Percentiles rank a stretch among this genome's conserved stretches.
Evolutionary conservation across 345 rosid species (phyloP).

Genomic region (Arabis hirsuta): DNA sequence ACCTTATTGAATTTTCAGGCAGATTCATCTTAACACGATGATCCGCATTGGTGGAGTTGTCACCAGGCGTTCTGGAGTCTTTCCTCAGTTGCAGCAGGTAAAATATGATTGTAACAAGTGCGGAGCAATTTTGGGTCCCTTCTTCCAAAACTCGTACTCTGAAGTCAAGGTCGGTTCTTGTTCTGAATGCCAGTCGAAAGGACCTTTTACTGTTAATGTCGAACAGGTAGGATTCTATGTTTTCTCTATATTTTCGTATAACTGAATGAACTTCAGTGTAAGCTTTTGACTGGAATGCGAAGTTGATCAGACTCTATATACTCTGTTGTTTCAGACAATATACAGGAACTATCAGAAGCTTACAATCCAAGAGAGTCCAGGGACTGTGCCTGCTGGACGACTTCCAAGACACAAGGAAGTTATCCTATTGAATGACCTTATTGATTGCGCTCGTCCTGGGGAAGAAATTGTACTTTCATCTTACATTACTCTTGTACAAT

Average conservation of each 20-base stretch:
- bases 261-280: not conserved
- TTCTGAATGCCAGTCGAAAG: conserved; percentile 97
- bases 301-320: not conserved
- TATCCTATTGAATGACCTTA: conserved; percentile 87
- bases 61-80: conserved; percentile 96
- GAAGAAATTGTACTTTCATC: conserved; percentile 76
- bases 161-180: conserved; percentile 99
- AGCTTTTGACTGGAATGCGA: not conserved
- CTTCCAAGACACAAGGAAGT: conserved; percentile 99
- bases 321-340: conserved; percentile 67
- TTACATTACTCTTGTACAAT: not conserved
- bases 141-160: conserved; percentile 95
- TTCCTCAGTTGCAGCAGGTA: conserved; percentile 97
- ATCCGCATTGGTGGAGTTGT: conserved; percentile 99
- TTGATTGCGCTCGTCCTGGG: conserved; percentile 97
- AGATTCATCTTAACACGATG: conserved; percentile 95
- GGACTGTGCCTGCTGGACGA: conserved; percentile 98
- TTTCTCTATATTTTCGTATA: conserved; percentile 17
- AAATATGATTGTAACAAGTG: conserved; percentile 98
- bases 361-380: conserved; percentile 97
- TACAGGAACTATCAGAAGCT: conserved; percentile 98
- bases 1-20: conserved; percentile 56
- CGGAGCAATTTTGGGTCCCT: conserved; percentile 89
- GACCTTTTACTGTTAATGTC: conserved; percentile 91
- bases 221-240: conserved; percentile 67